Evolutionary conservation across 2,329 filamentous ascomycete genomes (phyloP), one percentile per base, ranked within the genome.

Genomic region (Cercospora sp.): DNA sequence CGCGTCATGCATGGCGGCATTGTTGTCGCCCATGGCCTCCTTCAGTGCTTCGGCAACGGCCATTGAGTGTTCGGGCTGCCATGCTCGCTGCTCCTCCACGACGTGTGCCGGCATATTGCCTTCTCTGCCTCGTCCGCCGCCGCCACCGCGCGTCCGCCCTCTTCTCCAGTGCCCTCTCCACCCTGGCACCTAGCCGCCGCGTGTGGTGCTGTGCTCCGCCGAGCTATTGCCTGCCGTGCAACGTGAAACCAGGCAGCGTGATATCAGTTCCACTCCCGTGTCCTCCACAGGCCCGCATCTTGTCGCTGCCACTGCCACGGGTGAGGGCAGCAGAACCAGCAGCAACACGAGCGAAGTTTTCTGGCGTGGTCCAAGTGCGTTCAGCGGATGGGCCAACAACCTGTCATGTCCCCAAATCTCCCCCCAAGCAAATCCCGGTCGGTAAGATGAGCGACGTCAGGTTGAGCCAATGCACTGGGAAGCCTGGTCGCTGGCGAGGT

Each of bases 21-120:
- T 30, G 20, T 48, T 45, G 18, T 71, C 70, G 68, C 70, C 65
- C 73, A 75, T 75, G 67, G 75, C 73, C 69, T 76, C 72, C 40
- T 55, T 42, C 57, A 75, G 70, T 64, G 72, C 68, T 66, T 73
- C 73, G 66, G 70, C 72, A 64, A 75, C 71, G 26, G 71, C 71
- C 30, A 71, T 58, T 2, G 63, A 68, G 60, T 69, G 68, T 64
- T 74, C 68, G 36, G 65, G 63, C 60, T 67, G 63, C 70, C 70
- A 73, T 65, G 60, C 69, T 42, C 66, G 69, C 61, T 63, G 48
- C 45, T 69, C 63, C 63, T 69, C 64, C 30, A 65, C 69, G 58
- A 71, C 66, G 63, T 68, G 66, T 51, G 40, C 20, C 45, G 60
- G 26, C 63, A 65, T 65, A 26, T 26, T 36, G 33, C 16, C 55